These are phyloP conservation scores for Manihot esculenta DNA, from an alignment of 441 rosid species.

Conservation along the genomic window DNA sequence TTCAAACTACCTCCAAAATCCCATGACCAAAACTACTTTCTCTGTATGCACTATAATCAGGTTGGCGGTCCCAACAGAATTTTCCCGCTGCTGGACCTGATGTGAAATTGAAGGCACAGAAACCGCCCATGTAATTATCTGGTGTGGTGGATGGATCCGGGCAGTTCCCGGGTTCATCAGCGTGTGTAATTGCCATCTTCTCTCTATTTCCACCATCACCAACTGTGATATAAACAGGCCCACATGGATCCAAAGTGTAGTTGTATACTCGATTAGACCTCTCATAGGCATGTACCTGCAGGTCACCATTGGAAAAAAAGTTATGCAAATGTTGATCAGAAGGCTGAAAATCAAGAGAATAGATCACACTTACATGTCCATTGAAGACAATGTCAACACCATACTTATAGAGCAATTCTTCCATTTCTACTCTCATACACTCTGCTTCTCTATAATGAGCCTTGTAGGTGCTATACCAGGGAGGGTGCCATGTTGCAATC, in stretches of 20 bases:
- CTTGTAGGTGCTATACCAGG: slow-evolving; percentile 47
- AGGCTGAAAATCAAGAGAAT: background rate
- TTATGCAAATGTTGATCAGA: background rate
- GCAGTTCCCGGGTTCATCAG: slow-evolving; percentile 82
- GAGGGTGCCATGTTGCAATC: slow-evolving; percentile 50
- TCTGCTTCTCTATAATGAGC: slow-evolving; percentile 53
- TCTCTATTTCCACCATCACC: slow-evolving; percentile 79
- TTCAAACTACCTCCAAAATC: slow-evolving; percentile 81
- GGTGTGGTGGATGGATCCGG: slow-evolving; percentile 51
- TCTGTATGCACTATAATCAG: slow-evolving; percentile 82
- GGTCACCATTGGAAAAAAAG: slow-evolving; percentile 12
- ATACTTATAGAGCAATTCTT: slow-evolving; percentile 42
- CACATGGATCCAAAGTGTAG: slow-evolving; percentile 78
- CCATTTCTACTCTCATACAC: slow-evolving; percentile 51
- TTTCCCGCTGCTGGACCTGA: slow-evolving; percentile 61
- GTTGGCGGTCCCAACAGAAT: slow-evolving; percentile 70
- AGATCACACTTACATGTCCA: slow-evolving; percentile 52
- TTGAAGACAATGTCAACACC: slow-evolving; percentile 55
- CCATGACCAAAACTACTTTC: slow-evolving; percentile 94
- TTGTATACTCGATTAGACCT: slow-evolving; percentile 82
- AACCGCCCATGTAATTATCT: slow-evolving; percentile 43
- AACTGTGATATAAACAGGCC: slow-evolving; percentile 64
- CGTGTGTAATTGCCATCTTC: slow-evolving; percentile 59
- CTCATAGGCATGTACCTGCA: slow-evolving; percentile 95
- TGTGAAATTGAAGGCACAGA: slow-evolving; percentile 64